A percentile compares a stretch with the other conserved stretches of the same genome.
Conservation (phyloP, 306 rosid species). For the Prunus campanulata region DNA sequence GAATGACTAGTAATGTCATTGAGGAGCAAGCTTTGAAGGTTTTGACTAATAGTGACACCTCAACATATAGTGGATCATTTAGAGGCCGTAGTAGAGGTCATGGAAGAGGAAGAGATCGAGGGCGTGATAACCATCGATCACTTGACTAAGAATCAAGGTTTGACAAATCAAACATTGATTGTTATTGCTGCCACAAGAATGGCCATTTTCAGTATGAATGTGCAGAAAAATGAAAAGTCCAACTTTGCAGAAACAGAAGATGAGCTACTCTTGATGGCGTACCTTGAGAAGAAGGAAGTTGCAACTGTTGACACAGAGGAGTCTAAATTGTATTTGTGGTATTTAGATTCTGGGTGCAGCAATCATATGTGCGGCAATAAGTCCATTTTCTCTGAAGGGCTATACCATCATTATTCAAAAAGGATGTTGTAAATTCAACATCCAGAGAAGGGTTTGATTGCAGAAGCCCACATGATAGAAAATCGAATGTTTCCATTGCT, state of each 20-base stretch:
- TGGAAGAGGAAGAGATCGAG: background rate
- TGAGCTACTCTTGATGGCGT: background rate
- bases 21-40: too few species aligned
- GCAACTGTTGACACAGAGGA: background rate
- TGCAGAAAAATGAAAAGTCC: background rate
- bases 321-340: background rate
- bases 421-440: background rate
- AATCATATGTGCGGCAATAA: slow-evolving; percentile 10
- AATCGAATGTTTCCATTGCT: background rate
- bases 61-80: too few species aligned
- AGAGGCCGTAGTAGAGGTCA: background rate
- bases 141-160: too few species aligned
- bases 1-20: too few species aligned
- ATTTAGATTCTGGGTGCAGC: background rate
- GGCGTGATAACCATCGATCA: too few species aligned
- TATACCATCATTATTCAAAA: background rate
- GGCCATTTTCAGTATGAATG: background rate
- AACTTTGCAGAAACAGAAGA: background rate
- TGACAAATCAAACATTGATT: background rate
- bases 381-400: background rate
- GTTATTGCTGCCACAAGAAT: background rate
- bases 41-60: too few species aligned
- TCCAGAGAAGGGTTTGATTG: background rate
- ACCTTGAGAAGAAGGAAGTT: background rate
- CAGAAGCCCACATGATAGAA: background rate